Evolutionary conservation across 1,284 basidiomycete genomes (phyloP).

Genomic region (Tylopilus sp.): DNA sequence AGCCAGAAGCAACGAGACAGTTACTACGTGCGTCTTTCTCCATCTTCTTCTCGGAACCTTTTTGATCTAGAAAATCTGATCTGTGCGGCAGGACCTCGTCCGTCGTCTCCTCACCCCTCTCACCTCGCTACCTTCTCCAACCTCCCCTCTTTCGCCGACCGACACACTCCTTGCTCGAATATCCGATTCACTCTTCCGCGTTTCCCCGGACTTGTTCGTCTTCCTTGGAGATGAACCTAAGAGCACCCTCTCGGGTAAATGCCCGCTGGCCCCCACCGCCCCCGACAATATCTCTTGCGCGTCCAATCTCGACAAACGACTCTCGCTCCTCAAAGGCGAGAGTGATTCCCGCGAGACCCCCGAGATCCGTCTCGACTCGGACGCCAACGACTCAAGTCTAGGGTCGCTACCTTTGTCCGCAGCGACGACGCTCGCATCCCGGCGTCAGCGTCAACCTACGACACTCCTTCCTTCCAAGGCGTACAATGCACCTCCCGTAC

Average conservation of each 20-base stretch:
- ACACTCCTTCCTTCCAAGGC: slow-evolving; percentile 50
- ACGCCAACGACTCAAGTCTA: slow-evolving; percentile 26
- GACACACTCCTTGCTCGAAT: slow-evolving; percentile 50
- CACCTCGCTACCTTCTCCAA: slow-evolving; percentile 43
- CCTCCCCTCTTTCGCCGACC: slow-evolving; percentile 37
- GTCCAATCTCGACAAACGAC: slow-evolving; percentile 48
- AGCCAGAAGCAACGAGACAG: slow-evolving; percentile 55
- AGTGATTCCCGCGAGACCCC: slow-evolving; percentile 37
- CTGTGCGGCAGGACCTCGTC: slow-evolving; percentile 53
- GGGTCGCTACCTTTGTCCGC: slow-evolving; percentile 15
- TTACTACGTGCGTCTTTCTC: slow-evolving; percentile 57
- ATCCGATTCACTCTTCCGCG: slow-evolving; percentile 53
- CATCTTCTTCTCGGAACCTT: neutral
- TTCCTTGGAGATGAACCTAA: slow-evolving; percentile 53
- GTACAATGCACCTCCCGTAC: slow-evolving; percentile 44
- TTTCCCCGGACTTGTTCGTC: slow-evolving; percentile 49
- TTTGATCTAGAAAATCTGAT: slow-evolving; percentile 5
- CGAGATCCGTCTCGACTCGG: slow-evolving; percentile 51
- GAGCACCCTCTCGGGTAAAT: slow-evolving; percentile 31
- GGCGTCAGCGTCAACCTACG: slow-evolving; percentile 36
- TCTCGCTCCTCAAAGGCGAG: slow-evolving; percentile 42
- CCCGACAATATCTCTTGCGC: slow-evolving; percentile 47
- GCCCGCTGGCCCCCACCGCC: slow-evolving; percentile 51
- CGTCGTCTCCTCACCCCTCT: slow-evolving; percentile 57
- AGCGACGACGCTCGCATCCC: slow-evolving; percentile 17